Evolutionary conservation across 148 eudicot species (phyloP).

Genomic region (Spergularia marina): DNA sequence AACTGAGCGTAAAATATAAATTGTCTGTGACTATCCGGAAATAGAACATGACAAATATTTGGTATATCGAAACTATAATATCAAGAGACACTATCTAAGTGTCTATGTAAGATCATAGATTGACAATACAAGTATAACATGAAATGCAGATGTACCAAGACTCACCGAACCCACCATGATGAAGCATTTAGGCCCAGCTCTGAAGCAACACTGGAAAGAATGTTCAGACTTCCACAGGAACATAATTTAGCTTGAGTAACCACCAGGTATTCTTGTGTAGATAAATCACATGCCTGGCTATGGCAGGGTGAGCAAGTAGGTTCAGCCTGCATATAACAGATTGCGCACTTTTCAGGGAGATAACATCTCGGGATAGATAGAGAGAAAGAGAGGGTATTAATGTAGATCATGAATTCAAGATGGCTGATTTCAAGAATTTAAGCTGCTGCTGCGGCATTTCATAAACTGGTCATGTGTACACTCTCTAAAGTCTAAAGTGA

Average conservation of each 20-base stretch:
- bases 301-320: neutral
- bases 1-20: too few relatives aligned
- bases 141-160: neutral
- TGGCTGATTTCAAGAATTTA: neutral
- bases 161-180: neutral
- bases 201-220: neutral
- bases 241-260: constrained; percentile 8
- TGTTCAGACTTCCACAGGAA: neutral
- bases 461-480: neutral
- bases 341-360: neutral
- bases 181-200: neutral
- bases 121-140: too few relatives aligned
- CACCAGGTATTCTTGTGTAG: neutral
- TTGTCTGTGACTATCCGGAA: too few relatives aligned
- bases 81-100: too few relatives aligned
- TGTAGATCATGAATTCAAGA: neutral
- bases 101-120: too few relatives aligned
- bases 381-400: neutral
- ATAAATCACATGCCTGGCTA: neutral
- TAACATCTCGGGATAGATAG: neutral
- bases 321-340: neutral
- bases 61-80: too few relatives aligned
- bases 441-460: neutral
- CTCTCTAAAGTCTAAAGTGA: neutral
- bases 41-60: too few relatives aligned